Evolutionary conservation across 2,329 filamentous ascomycete species (phyloP), one percentile per base, ranked within the genome.

Genomic region (Fusarium guadeloupense): DNA sequence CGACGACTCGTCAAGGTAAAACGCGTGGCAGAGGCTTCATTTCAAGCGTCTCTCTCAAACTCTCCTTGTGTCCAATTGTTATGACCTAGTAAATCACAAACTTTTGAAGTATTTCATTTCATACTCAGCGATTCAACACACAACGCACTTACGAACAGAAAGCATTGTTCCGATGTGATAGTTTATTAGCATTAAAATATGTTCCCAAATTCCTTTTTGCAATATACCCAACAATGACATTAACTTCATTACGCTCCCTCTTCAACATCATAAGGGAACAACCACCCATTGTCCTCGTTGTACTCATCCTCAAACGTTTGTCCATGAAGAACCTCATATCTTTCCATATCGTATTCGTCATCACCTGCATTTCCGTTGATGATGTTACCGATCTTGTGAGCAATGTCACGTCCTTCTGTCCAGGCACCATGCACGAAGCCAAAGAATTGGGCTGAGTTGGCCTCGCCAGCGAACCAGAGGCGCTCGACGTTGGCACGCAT

Each of bases 391-490:
- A 84, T 73, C 2, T 75, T 74, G 34, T 76, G 71, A 0, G 81
- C 85, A 0, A 77, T 81, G 6, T 80, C 77, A 2, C 77, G 76
- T 0, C 85, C 85, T 65, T 87, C 85, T 31, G 79, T 85, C 73
- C 78, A 88, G 0, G 85, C 84, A 0, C 85, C 85, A 23, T 90
- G 88, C 68, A 90, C 64, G 72, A 87, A 90, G 0, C 88, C 88
- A 71, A 83, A 90, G 70, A 88, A 89, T 64, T 85, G 78, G 0
- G 85, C 79, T 35, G 83, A 87, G 1, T 82, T 88, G 2, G 83
- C 84, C 69, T 90, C 88, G 0, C 88, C 88, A 0, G 88, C 86
- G 59, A 89, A 90, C 76, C 82, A 89, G 4, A 90, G 70, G 1
- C 85, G 74, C 9, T 80, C 80, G 0, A 87, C 73, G 56, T 89